These are phyloP conservation scores for Capsella rubella DNA, from an alignment of 441 rosid species.

Conservation along the genomic window DNA sequence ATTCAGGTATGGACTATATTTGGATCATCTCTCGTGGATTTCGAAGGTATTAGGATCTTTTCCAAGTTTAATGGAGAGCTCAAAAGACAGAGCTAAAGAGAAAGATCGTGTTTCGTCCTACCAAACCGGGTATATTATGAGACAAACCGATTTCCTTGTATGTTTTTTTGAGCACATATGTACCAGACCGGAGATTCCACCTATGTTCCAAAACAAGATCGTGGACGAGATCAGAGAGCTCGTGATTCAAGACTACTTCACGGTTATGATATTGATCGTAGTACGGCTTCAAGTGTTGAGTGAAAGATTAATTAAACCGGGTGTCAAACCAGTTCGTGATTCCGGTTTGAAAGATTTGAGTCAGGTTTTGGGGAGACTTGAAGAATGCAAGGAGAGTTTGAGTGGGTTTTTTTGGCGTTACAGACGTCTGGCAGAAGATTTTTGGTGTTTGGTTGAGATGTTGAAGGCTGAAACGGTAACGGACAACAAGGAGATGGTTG, in stretches of 20 bases:
- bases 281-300: conserved; percentile 54
- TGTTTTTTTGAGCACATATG: conserved; percentile 50
- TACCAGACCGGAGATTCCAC: conserved; percentile 56
- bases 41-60: conserved; percentile 51
- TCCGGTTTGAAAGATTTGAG: conserved; percentile 49
- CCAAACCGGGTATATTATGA: conserved; percentile 32
- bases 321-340: conserved; percentile 43
- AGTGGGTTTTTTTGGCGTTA: conserved; percentile 48
- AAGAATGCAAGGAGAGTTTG: conserved; percentile 52
- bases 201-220: conserved; percentile 56
- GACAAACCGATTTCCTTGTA: conserved; percentile 47
- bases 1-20: conserved; percentile 36
- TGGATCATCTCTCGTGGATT: conserved; percentile 54
- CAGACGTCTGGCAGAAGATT: conserved; percentile 53
- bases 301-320: conserved; percentile 42
- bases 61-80: conserved; percentile 42
- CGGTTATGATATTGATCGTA: conserved; percentile 50
- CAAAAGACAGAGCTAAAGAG: conserved; percentile 50
- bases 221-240: conserved; percentile 66
- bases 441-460: conserved; percentile 62
- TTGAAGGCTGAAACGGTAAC: conserved; percentile 40
- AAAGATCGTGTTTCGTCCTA: conserved; percentile 30
- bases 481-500: conserved; percentile 2
- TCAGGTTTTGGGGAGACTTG: conserved; percentile 50
- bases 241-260: conserved; percentile 67